Conservation (phyloP, 192 early-diverging fungal genomes). For the Linnemannia schmuckeri region DNA sequence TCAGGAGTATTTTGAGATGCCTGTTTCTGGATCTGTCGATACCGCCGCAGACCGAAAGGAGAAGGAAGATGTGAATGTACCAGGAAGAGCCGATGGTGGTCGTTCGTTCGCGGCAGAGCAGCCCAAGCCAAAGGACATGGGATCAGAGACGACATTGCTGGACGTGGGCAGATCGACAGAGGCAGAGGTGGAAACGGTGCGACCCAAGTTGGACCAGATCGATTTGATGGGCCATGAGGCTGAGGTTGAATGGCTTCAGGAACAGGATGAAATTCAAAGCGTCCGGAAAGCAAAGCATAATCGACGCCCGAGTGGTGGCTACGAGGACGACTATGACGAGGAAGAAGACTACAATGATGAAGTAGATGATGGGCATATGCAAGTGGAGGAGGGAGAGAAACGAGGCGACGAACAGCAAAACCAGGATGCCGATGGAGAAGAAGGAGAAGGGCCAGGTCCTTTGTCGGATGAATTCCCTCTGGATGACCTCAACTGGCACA, state of each 20-base stretch:
- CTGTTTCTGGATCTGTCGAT: neutral
- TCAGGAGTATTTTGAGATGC: conserved; percentile 12
- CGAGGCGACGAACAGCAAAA: neutral
- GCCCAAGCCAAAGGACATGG: neutral
- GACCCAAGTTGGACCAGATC: conserved; percentile 27
- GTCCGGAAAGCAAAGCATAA: neutral
- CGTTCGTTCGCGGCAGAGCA: neutral
- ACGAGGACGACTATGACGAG: neutral
- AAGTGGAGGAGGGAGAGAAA: neutral
- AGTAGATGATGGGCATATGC: neutral
- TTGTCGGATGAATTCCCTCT: conserved; percentile 4
- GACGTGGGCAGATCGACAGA: neutral
- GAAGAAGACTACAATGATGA: neutral
- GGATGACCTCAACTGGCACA: conserved; percentile 9
- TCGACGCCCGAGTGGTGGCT: neutral
- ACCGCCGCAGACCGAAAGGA: neutral
- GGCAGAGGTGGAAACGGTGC: neutral
- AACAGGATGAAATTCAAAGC: conserved; percentile 14
- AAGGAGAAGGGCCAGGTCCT: neutral
- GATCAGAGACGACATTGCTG: neutral
- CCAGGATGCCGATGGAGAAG: neutral
- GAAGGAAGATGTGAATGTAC: neutral
- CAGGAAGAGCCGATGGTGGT: neutral
- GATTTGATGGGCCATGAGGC: conserved; percentile 40
- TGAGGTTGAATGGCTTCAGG: conserved; percentile 36